Base-by-base conservation (phyloP, 31 red algal genomes). In the Asparagopsis taxiformis region DNA sequence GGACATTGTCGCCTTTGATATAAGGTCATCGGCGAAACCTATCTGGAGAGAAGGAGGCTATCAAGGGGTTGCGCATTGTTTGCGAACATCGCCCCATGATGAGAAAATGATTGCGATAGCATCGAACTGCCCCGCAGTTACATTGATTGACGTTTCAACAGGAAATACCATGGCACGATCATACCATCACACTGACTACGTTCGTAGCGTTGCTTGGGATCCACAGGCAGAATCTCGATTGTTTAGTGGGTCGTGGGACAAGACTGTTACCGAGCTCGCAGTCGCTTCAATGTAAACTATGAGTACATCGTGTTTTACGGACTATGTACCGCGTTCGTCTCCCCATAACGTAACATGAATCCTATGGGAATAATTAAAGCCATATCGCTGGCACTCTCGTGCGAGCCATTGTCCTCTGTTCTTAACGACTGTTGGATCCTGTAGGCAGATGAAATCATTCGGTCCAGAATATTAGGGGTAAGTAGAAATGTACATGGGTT, bases 321-420 rank as follows among this genome's bases (percentile, higher is more conserved):
- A n/a, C n/a, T 51, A 98, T 25, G 93, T 75, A 10, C 95, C 95
- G 13, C 95, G 77, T 16, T 76, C 57, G 79, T 93, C 91, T n/a
- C 86, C 90, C 95, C 95, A 98, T n/a, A 98, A 58, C 15, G 75
- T 61, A 26, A 94, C 75, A 73, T 98, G 95, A 46, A 98, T 54
- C 33, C 95, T 82, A 36, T 98, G 90, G 57, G 59, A 67, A 65
- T 94, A 98, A 13, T 67, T 52, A 62, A 71, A 98, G 16, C 95
- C 95, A 43, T 77, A 64, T 37, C 65, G 31, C 33, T 77, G 17
- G 60, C 95, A 98, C 48, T 53, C 62, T n/a, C 76, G 56, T 41
- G 56, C 75, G 11, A 94, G 53, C 90, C 90, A 94, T 41, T 48
- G 28, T 8, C 90, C 82, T 10, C 82, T 57, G 41, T 80, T 59